These are phyloP conservation scores for Pseudopithomyces chartarum DNA, from an alignment of 2,329 filamentous ascomycete genomes.

Conservation along the genomic window DNA sequence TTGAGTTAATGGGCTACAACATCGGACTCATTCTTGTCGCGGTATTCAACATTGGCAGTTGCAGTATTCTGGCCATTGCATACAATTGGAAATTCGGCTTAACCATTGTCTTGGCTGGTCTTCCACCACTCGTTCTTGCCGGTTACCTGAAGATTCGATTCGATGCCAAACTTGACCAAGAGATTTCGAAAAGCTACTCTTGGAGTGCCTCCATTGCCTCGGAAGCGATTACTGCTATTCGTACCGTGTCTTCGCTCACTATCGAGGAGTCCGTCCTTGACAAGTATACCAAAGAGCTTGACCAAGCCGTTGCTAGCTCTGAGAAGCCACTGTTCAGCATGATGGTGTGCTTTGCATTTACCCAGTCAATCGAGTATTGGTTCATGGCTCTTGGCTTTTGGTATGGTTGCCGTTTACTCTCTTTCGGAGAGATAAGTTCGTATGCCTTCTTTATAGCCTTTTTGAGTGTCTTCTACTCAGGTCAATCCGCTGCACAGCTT, in stretches of 20 bases:
- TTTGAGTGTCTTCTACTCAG: background rate
- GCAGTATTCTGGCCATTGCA: conserved; percentile 17
- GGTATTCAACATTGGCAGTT: conserved; percentile 10
- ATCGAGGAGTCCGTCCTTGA: conserved; percentile 64
- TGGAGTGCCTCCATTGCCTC: conserved; percentile 42
- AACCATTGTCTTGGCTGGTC: conserved; percentile 15
- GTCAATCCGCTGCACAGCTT: background rate
- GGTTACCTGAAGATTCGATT: conserved; percentile 73
- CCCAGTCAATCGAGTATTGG: conserved; percentile 80
- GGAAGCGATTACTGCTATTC: conserved; percentile 86
- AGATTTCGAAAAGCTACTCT: conserved; percentile 59
- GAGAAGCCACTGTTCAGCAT: conserved; percentile 15
- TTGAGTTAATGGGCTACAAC: conserved; percentile 30
- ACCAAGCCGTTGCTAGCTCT: conserved; percentile 39
- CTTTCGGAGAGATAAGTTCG: background rate
- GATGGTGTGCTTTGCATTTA: conserved; percentile 71
- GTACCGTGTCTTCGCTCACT: conserved; percentile 86
- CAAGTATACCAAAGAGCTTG: conserved; percentile 73
- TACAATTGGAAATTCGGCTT: conserved; percentile 20
- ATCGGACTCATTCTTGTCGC: conserved; percentile 16
- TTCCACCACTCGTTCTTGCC: conserved; percentile 11
- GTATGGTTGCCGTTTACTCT: conserved; percentile 42
- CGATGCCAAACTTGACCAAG: conserved; percentile 8
- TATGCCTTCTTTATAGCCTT: conserved; percentile 69
- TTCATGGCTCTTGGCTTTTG: conserved; percentile 84